Evolutionary conservation across 108 stramenopile genomes (phyloP).

Genomic region (Cyclotella baltica): DNA sequence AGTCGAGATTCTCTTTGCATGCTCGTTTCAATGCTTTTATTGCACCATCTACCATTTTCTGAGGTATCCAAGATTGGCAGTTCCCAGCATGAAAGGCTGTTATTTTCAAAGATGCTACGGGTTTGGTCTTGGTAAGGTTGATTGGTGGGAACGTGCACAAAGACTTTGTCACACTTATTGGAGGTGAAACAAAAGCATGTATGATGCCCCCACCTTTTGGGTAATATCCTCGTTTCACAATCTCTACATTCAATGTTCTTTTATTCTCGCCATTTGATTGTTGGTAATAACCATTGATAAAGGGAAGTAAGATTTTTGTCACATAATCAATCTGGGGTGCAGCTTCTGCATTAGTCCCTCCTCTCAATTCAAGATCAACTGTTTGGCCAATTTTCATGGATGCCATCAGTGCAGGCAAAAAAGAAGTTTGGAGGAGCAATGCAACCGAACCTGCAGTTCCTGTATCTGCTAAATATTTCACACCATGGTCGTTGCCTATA

Average conservation of each 20-base stretch:
- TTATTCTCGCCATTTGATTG: constrained; percentile 10
- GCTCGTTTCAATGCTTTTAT: constrained; percentile 26
- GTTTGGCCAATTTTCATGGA: constrained; percentile 11
- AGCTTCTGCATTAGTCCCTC: constrained; percentile 73
- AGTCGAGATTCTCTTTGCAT: not conserved
- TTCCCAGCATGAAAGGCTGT: constrained; percentile 64
- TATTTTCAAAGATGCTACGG: constrained; percentile 41
- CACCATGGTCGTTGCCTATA: not conserved
- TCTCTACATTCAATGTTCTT: not conserved
- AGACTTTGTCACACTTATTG: not conserved
- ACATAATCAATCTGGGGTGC: constrained; percentile 80
- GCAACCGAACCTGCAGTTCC: constrained; percentile 78
- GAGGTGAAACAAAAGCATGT: constrained; percentile 25
- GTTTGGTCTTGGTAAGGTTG: constrained; percentile 51
- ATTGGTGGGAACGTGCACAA: constrained; percentile 43
- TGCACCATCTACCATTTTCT: constrained; percentile 56
- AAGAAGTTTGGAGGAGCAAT: constrained; percentile 65
- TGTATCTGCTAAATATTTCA: constrained; percentile 48
- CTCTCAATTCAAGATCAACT: constrained; percentile 29
- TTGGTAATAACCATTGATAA: constrained; percentile 18
- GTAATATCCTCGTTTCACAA: constrained; percentile 27
- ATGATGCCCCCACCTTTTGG: constrained; percentile 61
- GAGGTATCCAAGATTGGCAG: constrained; percentile 47
- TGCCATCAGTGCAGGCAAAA: constrained; percentile 59
- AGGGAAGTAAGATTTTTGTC: constrained; percentile 51